A percentile compares a stretch with the other conserved stretches of the same genome.
These are phyloP conservation scores for Kalmusia sp. DNA, from an alignment of 2,329 filamentous ascomycete genomes.

Conservation along the genomic window DNA sequence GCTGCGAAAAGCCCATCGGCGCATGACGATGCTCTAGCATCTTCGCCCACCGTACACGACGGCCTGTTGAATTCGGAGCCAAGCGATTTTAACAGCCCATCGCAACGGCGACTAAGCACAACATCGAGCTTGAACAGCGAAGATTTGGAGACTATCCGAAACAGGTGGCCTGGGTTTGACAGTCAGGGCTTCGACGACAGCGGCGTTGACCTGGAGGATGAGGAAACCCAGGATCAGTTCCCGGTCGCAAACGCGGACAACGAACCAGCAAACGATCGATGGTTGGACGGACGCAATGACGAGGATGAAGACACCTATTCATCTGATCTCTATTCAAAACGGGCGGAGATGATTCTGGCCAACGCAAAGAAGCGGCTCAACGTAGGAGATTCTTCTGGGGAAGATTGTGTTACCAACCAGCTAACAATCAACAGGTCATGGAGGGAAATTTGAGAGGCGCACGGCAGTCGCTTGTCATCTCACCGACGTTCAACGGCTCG, in stretches of 20 bases:
- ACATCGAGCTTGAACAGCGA: slow-evolving; percentile 53
- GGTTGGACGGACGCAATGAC: slow-evolving; percentile 47
- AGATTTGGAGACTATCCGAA: slow-evolving; percentile 49
- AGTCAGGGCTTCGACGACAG: slow-evolving; percentile 42
- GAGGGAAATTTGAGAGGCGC: slow-evolving; percentile 87
- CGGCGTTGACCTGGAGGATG: slow-evolving; percentile 42
- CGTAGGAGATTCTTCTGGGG: slow-evolving; percentile 59
- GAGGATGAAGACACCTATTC: slow-evolving; percentile 69
- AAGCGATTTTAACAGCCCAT: slow-evolving; percentile 25
- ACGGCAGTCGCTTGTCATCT: slow-evolving; percentile 68
- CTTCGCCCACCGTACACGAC: slow-evolving; percentile 40
- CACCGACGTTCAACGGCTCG: slow-evolving; percentile 57
- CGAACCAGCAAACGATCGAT: slow-evolving; percentile 46
- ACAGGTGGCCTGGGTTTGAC: slow-evolving; percentile 45
- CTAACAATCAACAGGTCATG: slow-evolving; percentile 72
- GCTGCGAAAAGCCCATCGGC: slow-evolving; percentile 17
- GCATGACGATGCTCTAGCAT: slow-evolving; percentile 36
- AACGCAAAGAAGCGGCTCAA: slow-evolving; percentile 91
- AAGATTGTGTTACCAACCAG: slow-evolving; percentile 6
- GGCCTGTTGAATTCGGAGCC: slow-evolving; percentile 25
- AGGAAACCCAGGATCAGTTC: slow-evolving; percentile 39
- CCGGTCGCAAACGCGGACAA: slow-evolving; percentile 26
- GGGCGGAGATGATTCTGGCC: slow-evolving; percentile 88
- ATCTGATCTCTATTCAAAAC: slow-evolving; percentile 63
- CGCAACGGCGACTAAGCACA: slow-evolving; percentile 38